Conservation (phyloP, 169 alveolate genomes). For the Cryptosporidium canis region DNA sequence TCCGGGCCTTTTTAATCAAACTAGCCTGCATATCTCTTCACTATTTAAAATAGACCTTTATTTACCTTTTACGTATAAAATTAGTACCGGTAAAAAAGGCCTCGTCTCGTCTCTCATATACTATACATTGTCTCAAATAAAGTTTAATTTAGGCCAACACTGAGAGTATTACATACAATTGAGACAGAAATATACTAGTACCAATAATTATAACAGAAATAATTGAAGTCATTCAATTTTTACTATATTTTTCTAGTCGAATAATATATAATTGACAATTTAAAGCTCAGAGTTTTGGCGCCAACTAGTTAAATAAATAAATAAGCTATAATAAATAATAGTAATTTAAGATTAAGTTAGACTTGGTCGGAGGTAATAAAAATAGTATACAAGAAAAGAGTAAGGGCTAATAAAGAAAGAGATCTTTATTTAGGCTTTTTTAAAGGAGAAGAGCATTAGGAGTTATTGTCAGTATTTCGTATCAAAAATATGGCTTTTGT, state of each 20-base stretch:
- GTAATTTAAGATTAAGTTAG: not conserved
- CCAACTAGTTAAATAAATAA: no score
- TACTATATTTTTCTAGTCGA: no score
- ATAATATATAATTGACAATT: no score
- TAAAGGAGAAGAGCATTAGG: conserved; percentile 16
- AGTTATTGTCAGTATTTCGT: conserved; percentile 19
- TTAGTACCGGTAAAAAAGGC: not conserved
- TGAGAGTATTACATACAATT: not conserved
- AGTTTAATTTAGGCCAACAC: not conserved
- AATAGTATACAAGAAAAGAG: not conserved
- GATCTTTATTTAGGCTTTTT: conserved; percentile 13
- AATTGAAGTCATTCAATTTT: no score
- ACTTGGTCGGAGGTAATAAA: not conserved
- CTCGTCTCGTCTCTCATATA: conserved; percentile 5
- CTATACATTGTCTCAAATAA: conserved; percentile 1
- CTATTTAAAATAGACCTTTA: not conserved
- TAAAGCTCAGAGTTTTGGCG: no score
- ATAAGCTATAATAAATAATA: no score
- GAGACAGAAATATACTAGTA: not conserved
- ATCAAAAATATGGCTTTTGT: conserved; percentile 93
- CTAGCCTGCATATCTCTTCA: not conserved
- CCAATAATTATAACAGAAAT: not conserved
- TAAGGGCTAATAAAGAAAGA: not conserved
- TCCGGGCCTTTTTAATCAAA: not conserved
- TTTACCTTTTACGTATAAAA: not conserved